Percentiles rank a stretch among this genome's conserved stretches.
These are phyloP conservation scores for Coemansia sp. DNA, from an alignment of 192 early-diverging fungal genomes.

Conservation along the genomic window DNA sequence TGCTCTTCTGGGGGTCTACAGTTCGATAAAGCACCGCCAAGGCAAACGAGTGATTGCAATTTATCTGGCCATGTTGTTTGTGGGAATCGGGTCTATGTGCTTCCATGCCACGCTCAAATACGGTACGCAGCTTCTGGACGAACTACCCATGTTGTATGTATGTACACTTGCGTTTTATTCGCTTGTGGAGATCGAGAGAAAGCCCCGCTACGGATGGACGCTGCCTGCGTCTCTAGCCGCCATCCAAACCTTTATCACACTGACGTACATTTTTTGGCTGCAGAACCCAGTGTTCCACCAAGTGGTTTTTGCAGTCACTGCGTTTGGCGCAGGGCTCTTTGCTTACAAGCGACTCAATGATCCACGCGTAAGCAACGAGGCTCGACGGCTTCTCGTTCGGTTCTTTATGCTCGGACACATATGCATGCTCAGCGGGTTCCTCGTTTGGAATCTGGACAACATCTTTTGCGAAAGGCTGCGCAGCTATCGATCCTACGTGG, in stretches of 20 bases:
- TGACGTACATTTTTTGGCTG: slow-evolving; percentile 61
- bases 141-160: slow-evolving; percentile 76
- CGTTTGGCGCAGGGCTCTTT: slow-evolving; percentile 50
- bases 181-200: slow-evolving; percentile 55
- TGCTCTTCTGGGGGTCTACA: slow-evolving; percentile 63
- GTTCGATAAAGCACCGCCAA: slow-evolving; percentile 46
- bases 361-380: slow-evolving; percentile 29
- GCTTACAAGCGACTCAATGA: slow-evolving; percentile 52
- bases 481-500: slow-evolving; percentile 48
- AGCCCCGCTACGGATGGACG: slow-evolving; percentile 32
- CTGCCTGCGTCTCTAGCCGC: slow-evolving; percentile 43
- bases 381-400: slow-evolving; percentile 38
- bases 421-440: slow-evolving; percentile 59
- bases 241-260: slow-evolving; percentile 58
- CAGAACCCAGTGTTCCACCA: slow-evolving; percentile 75
- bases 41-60: slow-evolving; percentile 60
- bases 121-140: slow-evolving; percentile 74
- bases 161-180: slow-evolving; percentile 57
- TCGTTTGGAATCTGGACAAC: slow-evolving; percentile 83
- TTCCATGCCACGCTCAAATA: slow-evolving; percentile 80
- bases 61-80: slow-evolving; percentile 62
- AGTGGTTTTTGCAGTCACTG: slow-evolving; percentile 60
- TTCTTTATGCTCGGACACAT: slow-evolving; percentile 55
- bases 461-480: slow-evolving; percentile 65
- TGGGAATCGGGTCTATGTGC: slow-evolving; percentile 71